A percentile compares a stretch with the other conserved stretches of the same genome.
Conservation (phyloP, 2,329 filamentous ascomycete genomes). For the Leptoxyphium fumago region DNA sequence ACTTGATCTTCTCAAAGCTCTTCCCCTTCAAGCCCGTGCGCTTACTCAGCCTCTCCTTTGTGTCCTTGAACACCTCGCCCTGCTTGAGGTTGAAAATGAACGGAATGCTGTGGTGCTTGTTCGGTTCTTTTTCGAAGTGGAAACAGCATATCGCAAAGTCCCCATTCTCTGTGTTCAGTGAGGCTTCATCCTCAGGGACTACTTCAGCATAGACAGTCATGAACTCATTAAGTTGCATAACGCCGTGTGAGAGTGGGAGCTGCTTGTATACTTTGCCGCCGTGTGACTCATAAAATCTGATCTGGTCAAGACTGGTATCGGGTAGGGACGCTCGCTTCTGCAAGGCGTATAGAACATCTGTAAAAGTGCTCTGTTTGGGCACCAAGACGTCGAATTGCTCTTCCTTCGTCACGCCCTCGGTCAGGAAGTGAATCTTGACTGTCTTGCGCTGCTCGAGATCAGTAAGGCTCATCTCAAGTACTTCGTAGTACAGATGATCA, state of each 20-base stretch:
- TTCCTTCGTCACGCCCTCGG: constrained; percentile 86
- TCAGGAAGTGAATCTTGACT: constrained; percentile 69
- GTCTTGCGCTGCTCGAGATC: constrained; percentile 88
- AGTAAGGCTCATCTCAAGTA: constrained; percentile 83
- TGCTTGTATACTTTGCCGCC: constrained; percentile 73
- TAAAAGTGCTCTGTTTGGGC: constrained; percentile 66
- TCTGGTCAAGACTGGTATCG: constrained; percentile 56
- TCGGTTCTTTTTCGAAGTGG: constrained; percentile 85
- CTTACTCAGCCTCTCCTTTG: constrained; percentile 86
- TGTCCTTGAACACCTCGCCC: constrained; percentile 78
- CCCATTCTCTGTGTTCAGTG: constrained; percentile 41
- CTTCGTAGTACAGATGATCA: constrained; percentile 80
- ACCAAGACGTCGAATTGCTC: constrained; percentile 73
- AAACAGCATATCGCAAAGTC: constrained; percentile 64
- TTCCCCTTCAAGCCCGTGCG: constrained; percentile 93
- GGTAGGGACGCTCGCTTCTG: constrained; percentile 68
- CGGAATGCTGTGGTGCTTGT: constrained; percentile 70
- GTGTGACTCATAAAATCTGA: constrained; percentile 73
- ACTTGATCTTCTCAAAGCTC: constrained; percentile 96
- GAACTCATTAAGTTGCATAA: constrained; percentile 78
- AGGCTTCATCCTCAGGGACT: constrained; percentile 52
- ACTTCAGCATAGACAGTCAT: constrained; percentile 67
- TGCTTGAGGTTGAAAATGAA: constrained; percentile 81
- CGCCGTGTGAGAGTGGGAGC: constrained; percentile 51
- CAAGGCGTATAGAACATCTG: constrained; percentile 61